Percentiles rank a stretch among this genome's conserved stretches.
These are phyloP conservation scores for Trichoderma gamsii DNA, from an alignment of 495 filamentous ascomycete genomes.

Conservation along the genomic window DNA sequence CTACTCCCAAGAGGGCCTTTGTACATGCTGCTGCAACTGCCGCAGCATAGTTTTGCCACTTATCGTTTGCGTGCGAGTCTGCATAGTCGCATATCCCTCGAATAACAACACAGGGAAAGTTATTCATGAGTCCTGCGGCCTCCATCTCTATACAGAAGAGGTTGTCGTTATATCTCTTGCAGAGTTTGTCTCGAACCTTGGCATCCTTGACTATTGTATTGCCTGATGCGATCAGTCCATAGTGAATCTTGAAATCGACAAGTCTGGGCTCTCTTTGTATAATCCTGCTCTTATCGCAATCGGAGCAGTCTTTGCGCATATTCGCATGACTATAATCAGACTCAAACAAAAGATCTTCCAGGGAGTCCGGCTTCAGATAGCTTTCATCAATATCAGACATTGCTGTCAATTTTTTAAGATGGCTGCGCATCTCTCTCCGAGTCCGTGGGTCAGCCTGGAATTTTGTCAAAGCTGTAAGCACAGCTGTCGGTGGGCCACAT, in stretches of 20 bases:
- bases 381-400: slow-evolving; percentile 17
- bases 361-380: slow-evolving; percentile 16
- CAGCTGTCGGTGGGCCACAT: slow-evolving; percentile 2
- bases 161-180: neutral
- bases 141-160: slow-evolving; percentile 45
- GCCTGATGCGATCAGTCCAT: neutral
- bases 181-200: slow-evolving; percentile 10
- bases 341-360: slow-evolving; percentile 27
- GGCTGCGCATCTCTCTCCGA: slow-evolving; percentile 18
- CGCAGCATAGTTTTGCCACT: slow-evolving; percentile 33
- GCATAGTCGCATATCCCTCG: slow-evolving; percentile 35
- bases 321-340: slow-evolving; percentile 26
- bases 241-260: slow-evolving; percentile 10
- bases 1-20: slow-evolving; percentile 22
- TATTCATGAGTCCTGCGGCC: slow-evolving; percentile 37
- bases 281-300: slow-evolving; percentile 21
- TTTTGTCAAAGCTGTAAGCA: slow-evolving; percentile 27
- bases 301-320: slow-evolving; percentile 18
- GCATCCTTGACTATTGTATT: neutral
- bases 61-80: slow-evolving; percentile 35
- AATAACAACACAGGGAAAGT: slow-evolving; percentile 33
- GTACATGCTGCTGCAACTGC: slow-evolving; percentile 29
- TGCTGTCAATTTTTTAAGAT: slow-evolving; percentile 22
- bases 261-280: slow-evolving; percentile 20
- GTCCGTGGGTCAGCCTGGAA: slow-evolving; percentile 26